These are phyloP conservation scores for Pyropia yezoensis DNA, from an alignment of 23 red algal species.

Conservation along the genomic window DNA sequence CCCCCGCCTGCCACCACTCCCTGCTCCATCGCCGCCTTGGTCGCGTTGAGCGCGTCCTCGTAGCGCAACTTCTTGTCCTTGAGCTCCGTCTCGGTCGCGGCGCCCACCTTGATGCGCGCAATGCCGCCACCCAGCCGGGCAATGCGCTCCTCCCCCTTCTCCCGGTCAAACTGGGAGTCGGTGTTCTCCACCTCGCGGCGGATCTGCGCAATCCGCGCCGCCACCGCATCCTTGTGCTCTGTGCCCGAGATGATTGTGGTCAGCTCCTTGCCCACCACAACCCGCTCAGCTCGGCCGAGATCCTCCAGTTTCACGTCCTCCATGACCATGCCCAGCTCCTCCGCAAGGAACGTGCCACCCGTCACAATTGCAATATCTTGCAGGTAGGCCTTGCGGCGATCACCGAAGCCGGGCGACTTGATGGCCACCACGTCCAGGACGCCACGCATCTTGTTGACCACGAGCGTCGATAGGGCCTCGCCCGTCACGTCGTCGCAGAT, in stretches of 20 bases:
- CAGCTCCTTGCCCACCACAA: constrained; percentile 87
- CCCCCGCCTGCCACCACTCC: constrained; percentile 93
- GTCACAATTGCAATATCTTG: constrained; percentile 94
- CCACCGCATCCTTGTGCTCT: constrained; percentile 70
- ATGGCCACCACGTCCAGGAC: constrained; percentile 88
- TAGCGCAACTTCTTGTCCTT: constrained; percentile 99
- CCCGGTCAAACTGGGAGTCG: constrained; percentile 79
- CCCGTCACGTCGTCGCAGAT: constrained; percentile 91
- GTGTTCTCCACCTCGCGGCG: constrained; percentile 62
- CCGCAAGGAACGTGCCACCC: constrained; percentile 66
- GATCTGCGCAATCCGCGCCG: constrained; percentile 74
- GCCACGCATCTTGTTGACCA: constrained; percentile 99
- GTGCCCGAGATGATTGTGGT: constrained; percentile 93
- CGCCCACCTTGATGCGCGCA: constrained; percentile 93
- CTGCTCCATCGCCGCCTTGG: constrained; percentile 92
- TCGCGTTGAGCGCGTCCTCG: constrained; percentile 93
- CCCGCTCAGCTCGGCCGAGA: constrained; percentile 74
- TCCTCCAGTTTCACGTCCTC: constrained; percentile 62
- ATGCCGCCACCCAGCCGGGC: constrained; percentile 92
- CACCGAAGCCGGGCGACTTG: constrained; percentile 98
- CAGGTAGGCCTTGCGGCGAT: constrained; percentile 93
- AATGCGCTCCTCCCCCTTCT: constrained; percentile 94
- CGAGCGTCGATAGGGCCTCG: constrained; percentile 92
- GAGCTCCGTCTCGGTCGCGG: constrained; percentile 97
- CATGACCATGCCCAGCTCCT: constrained; percentile 90